phyloP scores from a whole-genome alignment of 176 grass and related monocot species.

The Musa schizocarpa region DNA sequence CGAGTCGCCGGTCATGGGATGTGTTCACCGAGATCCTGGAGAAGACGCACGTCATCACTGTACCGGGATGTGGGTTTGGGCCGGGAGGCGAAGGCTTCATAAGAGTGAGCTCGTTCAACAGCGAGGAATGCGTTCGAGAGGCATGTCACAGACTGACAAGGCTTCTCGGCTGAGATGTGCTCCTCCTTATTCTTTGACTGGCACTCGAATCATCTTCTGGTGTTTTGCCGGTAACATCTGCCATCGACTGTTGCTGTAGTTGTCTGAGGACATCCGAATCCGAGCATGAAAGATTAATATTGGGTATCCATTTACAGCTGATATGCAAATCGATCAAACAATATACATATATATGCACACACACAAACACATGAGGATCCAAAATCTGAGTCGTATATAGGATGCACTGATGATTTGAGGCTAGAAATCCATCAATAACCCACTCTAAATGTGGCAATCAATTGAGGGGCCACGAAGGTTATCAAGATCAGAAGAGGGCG shows the following conservation, averaged over 20 bases:
- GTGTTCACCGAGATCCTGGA: constrained; percentile 82
- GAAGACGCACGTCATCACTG: constrained; percentile 73
- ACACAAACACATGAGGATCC: no score
- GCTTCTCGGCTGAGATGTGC: constrained; percentile 35
- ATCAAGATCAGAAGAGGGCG: no score
- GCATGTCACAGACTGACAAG: constrained; percentile 53
- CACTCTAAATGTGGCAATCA: no score
- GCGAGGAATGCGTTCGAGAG: constrained; percentile 51
- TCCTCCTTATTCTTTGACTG: background rate
- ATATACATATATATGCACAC: background rate
- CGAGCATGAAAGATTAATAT: no score
- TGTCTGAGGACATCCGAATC: no score
- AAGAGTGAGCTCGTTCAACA: constrained; percentile 75
- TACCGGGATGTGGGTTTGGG: constrained; percentile 74
- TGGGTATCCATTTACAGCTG: no score
- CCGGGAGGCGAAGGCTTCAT: constrained; percentile 89
- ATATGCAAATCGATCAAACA: no score
- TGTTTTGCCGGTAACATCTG: background rate
- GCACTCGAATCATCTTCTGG: background rate
- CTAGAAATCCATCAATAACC: no score
- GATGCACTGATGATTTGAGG: no score
- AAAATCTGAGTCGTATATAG: no score
- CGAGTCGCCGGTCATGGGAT: constrained; percentile 65
- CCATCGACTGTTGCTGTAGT: no score
- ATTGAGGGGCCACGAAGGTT: no score